Evolutionary conservation across 371 early-diverging fungal genomes (phyloP).

Genomic region (Mortierella sp.): DNA sequence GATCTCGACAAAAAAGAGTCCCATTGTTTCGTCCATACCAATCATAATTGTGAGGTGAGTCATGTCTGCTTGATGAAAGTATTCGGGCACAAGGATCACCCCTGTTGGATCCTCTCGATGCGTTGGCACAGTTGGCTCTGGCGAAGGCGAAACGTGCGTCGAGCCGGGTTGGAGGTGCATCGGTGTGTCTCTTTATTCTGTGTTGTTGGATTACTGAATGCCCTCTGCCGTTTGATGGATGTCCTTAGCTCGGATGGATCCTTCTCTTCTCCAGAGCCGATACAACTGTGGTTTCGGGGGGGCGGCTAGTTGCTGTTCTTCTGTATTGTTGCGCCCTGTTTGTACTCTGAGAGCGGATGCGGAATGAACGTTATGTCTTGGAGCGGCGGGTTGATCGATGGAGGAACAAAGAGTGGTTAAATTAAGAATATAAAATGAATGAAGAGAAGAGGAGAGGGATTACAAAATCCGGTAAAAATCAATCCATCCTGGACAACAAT

Average conservation of each 20-base stretch:
- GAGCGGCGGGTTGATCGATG: neutral
- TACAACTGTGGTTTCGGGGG: too few species aligned
- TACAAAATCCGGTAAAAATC: neutral
- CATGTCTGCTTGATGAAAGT: constrained; percentile 78
- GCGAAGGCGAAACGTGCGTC: constrained; percentile 49
- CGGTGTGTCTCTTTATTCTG: constrained; percentile 7
- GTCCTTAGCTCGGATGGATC: too few species aligned
- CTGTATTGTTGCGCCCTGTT: too few species aligned
- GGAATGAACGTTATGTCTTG: too few species aligned
- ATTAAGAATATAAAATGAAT: neutral
- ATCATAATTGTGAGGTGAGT: constrained; percentile 81
- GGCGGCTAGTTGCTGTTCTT: too few species aligned
- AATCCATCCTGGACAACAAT: too few species aligned
- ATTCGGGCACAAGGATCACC: constrained; percentile 70
- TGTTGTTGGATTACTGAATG: constrained; percentile 4
- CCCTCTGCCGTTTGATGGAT: too few species aligned
- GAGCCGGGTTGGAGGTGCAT: constrained; percentile 48
- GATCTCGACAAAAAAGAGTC: neutral
- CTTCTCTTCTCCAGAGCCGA: too few species aligned
- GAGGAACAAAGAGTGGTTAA: constrained; percentile 6
- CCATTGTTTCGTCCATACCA: constrained; percentile 56
- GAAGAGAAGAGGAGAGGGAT: neutral
- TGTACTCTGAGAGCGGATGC: too few species aligned
- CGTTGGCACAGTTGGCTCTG: constrained; percentile 49
- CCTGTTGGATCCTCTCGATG: constrained; percentile 42